phyloP scores from a whole-genome alignment of 2,329 filamentous ascomycete species.

The Cordyceps javanica region DNA sequence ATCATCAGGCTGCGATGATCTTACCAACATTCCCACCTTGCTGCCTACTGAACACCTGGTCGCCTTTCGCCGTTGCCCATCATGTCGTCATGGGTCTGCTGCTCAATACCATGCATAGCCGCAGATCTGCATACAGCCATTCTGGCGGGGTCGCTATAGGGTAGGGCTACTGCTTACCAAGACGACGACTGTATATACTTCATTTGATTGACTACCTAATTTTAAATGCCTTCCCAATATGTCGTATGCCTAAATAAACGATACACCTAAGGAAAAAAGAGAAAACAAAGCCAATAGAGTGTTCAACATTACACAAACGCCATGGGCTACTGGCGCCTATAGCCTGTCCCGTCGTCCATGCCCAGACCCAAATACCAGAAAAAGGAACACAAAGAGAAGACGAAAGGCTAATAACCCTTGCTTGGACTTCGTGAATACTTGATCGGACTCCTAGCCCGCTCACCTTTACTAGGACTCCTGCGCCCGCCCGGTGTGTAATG shows the following conservation, averaged over 20 bases:
- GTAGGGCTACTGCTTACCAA: background rate
- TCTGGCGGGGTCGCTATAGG: background rate
- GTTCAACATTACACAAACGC: background rate
- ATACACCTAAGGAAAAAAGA: background rate
- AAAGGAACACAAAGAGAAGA: background rate
- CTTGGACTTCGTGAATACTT: constrained; percentile 36
- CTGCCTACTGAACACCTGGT: background rate
- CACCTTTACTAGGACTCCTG: constrained; percentile 44
- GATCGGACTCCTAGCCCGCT: constrained; percentile 41
- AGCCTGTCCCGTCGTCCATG: background rate
- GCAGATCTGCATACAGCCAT: background rate
- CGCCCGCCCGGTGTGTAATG: constrained; percentile 41
- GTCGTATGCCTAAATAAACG: background rate
- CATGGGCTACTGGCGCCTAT: background rate
- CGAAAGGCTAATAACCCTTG: constrained; percentile 27
- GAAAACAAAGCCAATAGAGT: background rate
- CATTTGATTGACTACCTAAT: background rate
- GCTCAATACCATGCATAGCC: background rate
- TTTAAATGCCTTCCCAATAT: background rate
- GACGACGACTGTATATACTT: too few species aligned
- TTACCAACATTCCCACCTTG: background rate
- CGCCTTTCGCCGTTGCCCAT: background rate
- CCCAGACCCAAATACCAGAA: background rate
- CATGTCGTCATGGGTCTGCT: background rate
- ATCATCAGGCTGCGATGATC: too few species aligned